Evolutionary conservation across 164 flowering plant species (phyloP).

Genomic region (Stephania japonica): DNA sequence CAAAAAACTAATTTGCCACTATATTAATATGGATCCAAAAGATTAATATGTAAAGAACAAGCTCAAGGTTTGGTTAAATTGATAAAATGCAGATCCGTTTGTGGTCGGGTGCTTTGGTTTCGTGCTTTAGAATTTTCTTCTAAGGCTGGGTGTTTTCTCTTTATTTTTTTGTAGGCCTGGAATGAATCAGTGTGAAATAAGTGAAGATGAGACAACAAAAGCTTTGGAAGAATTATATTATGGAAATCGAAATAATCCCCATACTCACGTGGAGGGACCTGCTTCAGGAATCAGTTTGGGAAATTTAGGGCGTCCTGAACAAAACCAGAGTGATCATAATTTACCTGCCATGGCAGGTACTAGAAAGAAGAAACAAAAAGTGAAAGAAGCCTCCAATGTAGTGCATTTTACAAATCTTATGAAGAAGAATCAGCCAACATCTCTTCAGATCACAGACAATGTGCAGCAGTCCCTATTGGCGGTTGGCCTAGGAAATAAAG

Average conservation of each 20-base stretch:
- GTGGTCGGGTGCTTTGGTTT: neutral
- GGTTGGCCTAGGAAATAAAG: conserved; percentile 20
- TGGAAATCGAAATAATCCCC: conserved; percentile 34
- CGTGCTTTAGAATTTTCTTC: neutral
- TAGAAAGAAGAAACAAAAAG: conserved; percentile 44
- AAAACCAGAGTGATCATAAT: conserved; percentile 20
- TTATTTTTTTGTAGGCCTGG: conserved; percentile 59
- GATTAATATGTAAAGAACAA: neutral
- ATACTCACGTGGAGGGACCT: conserved; percentile 23
- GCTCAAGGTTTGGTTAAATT: neutral
- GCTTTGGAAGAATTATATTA: conserved; percentile 49
- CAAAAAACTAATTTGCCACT: too few relatives aligned
- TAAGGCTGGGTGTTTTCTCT: conserved; percentile 5
- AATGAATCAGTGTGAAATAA: conserved; percentile 66
- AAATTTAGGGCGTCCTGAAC: conserved; percentile 26
- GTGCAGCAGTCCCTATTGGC: conserved; percentile 31
- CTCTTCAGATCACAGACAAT: conserved; percentile 40
- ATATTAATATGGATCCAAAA: too few relatives aligned
- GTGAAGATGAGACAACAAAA: conserved; percentile 74
- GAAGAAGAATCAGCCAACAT: conserved; percentile 35
- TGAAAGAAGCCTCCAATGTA: conserved; percentile 32
- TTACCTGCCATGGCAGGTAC: conserved; percentile 18
- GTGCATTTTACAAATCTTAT: conserved; percentile 24
- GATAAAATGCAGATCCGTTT: neutral
- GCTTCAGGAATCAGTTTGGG: conserved; percentile 22